Evolutionary conservation across 75 land plant genomes (phyloP).

Genomic region (Selaginella tamariscina): DNA sequence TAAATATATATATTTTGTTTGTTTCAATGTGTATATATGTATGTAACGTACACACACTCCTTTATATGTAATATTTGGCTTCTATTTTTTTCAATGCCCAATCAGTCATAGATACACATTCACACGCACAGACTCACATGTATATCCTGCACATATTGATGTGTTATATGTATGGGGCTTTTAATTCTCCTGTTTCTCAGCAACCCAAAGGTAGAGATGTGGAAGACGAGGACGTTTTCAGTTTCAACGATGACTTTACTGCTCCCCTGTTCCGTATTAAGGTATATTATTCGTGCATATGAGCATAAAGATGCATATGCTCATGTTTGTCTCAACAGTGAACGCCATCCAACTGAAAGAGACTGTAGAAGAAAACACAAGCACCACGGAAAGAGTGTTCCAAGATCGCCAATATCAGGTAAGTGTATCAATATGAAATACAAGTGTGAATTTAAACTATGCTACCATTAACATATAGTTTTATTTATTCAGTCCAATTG

Average conservation of each 20-base stretch:
- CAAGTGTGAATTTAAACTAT: neutral
- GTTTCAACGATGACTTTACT: slow-evolving; percentile 80
- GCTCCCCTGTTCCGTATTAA: slow-evolving; percentile 97
- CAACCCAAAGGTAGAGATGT: slow-evolving; percentile 94
- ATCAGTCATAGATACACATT: too few relatives aligned
- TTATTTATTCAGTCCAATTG: neutral
- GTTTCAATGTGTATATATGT: too few relatives aligned
- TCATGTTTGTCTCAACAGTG: slow-evolving; percentile 35
- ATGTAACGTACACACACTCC: too few relatives aligned
- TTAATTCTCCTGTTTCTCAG: slow-evolving; percentile 27
- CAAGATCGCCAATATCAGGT: slow-evolving; percentile 99
- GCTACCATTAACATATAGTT: neutral
- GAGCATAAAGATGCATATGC: neutral
- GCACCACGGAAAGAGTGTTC: slow-evolving; percentile 97
- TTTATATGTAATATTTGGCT: too few relatives aligned
- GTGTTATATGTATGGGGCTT: too few relatives aligned
- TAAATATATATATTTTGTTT: neutral
- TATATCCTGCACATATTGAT: too few relatives aligned
- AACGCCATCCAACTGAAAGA: slow-evolving; percentile 99
- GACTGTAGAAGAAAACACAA: slow-evolving; percentile 94
- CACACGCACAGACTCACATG: too few relatives aligned
- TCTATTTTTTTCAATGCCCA: too few relatives aligned
- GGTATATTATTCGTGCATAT: slow-evolving; percentile 29
- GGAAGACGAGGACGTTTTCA: slow-evolving; percentile 78
- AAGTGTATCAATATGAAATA: neutral